Base-by-base conservation (phyloP, 2,329 filamentous ascomycete species). In the Arthrobotrys sphaeroides region DNA sequence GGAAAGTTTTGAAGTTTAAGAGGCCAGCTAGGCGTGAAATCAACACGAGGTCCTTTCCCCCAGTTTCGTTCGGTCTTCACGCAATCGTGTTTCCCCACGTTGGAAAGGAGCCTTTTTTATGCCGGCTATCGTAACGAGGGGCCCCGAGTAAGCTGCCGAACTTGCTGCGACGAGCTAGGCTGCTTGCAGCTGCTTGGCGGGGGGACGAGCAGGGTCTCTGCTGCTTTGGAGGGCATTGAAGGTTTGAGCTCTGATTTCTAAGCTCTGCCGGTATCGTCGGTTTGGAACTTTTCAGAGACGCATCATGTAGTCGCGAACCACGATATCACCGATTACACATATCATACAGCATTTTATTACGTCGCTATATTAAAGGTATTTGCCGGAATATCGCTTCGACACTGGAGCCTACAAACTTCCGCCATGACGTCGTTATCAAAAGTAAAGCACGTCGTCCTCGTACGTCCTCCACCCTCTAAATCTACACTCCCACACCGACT, bases 401-500 rank as follows among this genome's bases (percentile, higher is more conserved):
- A 31, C 33, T 28, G 6, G 20, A 16, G 22, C 7, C 13, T 36
- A 28, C 5, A 53, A 20, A n/a, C n/a, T n/a, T n/a, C n/a, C n/a
- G n/a, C 60, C 68, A 83, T 79, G 28, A 91, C 91, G 89, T 90
- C 89, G 75, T 85, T 91, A 26, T 83, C 87, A 64, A 90, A 90
- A 79, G 87, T 94, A 80, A 90, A 92, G 80, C 89, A 94, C 81
- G 90, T 95, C 77, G 86, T 93, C 78, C 87, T 95, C 79, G 91
- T 92, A 84, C 33, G 85, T 82, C 61, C 51, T 66, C 91, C 92
- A 84, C 33, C 84, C 82, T 45, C 40, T 49, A 36, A 24, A 24
- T 31, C 18, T 22, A 45, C 49, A 55, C 47, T 47, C 18, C 43
- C 55, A 10, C 45, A 24, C 38, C 36, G 43, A 49, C 45, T 28